Evolutionary conservation across 768 basidiomycete genomes (phyloP).

Genomic region (Hericium erinaceus): DNA sequence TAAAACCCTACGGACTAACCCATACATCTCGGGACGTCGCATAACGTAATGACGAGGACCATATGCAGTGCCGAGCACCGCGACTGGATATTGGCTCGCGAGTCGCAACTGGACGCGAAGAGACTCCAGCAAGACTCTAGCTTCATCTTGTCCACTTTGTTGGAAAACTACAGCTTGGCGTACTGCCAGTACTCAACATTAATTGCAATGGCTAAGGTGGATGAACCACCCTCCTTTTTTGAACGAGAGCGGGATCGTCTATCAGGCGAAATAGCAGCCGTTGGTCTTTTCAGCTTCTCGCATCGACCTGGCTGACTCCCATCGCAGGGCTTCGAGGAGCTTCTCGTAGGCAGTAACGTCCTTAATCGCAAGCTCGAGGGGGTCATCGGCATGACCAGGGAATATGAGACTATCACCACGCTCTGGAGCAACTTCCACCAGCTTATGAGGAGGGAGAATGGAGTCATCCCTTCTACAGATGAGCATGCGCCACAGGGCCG

Average conservation of each 20-base stretch:
- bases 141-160: no score
- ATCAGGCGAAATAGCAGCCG: slow-evolving; percentile 63
- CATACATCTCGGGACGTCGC: no score
- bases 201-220: slow-evolving; percentile 7
- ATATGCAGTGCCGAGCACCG: no score
- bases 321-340: slow-evolving; percentile 74
- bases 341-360: slow-evolving; percentile 75
- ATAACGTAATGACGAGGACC: no score
- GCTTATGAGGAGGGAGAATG: slow-evolving; percentile 38
- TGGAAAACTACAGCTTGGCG: no score
- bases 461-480: no score
- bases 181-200: not conserved
- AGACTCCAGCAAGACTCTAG: no score
- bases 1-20: no score
- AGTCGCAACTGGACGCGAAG: no score
- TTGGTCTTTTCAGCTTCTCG: slow-evolving; percentile 20
- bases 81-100: no score
- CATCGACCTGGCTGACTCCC: not conserved
- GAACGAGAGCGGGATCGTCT: slow-evolving; percentile 73
- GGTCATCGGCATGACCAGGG: slow-evolving; percentile 84
- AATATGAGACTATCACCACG: slow-evolving; percentile 81
- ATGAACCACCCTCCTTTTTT: slow-evolving; percentile 49
- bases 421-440: slow-evolving; percentile 78
- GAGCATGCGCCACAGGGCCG: slow-evolving; percentile 24
- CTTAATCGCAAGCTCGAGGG: slow-evolving; percentile 90